Evolutionary conservation across 352 stramenopile genomes (phyloP).

Genomic region (Phytophthora idaei): DNA sequence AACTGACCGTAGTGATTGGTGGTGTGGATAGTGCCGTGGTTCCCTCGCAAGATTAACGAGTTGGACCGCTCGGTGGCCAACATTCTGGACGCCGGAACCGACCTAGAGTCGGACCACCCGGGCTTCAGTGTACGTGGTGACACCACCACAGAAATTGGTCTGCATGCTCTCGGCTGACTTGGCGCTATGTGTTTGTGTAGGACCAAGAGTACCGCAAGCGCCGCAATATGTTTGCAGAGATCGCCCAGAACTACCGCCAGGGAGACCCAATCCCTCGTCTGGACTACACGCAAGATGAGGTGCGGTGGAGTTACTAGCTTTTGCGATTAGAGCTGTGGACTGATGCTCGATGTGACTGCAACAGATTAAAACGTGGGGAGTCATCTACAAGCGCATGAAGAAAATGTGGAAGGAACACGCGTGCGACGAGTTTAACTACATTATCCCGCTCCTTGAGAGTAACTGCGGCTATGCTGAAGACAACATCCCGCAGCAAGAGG

Average conservation of each 20-base stretch:
- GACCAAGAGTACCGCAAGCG: constrained; percentile 92
- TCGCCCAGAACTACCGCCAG: constrained; percentile 91
- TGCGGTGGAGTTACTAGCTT: constrained; percentile 30
- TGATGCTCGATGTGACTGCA: constrained; percentile 1
- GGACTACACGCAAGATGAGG: constrained; percentile 95
- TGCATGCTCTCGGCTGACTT: background rate
- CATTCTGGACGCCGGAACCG: constrained; percentile 94
- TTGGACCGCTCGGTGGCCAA: constrained; percentile 80
- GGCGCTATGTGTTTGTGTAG: constrained; percentile 24
- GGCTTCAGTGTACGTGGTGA: constrained; percentile 87
- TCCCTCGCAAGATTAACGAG: constrained; percentile 85
- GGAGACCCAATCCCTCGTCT: constrained; percentile 92
- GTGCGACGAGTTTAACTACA: constrained; percentile 97
- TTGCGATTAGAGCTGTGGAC: background rate
- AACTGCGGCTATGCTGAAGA: constrained; percentile 94
- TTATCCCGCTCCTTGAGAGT: constrained; percentile 92
- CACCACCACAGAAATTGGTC: background rate
- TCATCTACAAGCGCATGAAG: constrained; percentile 95
- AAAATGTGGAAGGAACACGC: constrained; percentile 93
- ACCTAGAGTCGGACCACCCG: constrained; percentile 94
- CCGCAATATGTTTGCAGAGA: constrained; percentile 87
- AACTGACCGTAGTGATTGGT: constrained; percentile 5
- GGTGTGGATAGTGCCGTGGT: constrained; percentile 70
- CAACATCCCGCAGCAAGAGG: constrained; percentile 95
- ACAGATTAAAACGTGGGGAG: constrained; percentile 86